Base-by-base conservation (phyloP, 2,329 filamentous ascomycete species). In the Parascedosporium putredinis region DNA sequence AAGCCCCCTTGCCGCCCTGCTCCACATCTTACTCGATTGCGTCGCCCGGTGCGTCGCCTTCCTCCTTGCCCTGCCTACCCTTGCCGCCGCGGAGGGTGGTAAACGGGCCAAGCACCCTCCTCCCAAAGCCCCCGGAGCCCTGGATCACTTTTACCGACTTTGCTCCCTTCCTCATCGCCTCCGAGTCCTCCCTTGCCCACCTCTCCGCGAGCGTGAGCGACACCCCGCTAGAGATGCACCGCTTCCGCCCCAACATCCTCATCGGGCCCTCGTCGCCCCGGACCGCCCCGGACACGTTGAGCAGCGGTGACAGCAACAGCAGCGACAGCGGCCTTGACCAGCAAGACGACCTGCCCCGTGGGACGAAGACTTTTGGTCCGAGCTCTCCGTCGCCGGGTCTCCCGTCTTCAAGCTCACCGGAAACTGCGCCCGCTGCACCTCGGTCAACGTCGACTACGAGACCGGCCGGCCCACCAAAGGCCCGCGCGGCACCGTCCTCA, bases 201-300 rank as follows among this genome's bases (percentile, higher is more conserved):
- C 76, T 94, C 44, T 79, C 76, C 29, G 61, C 62, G 5, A 73
- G 81, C 3, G 64, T 88, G 5, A n/a, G 12, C 1, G 48, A 34
- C 14, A 29, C 29, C 8, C 36, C 47, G 12, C 18, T 85, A 67
- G 80, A 83, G 49, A 78, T 85, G 60, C 75, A 74, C 34, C 84
- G 84, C 57, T 86, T 88, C 62, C 77, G 86, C 31, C 83, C 84
- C 1, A 89, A 88, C 60, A 76, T 89, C 44, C 79, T 89, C 1
- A 25, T 49, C 18, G 31, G 47, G 16, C 27, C 40, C 29, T 53
- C 9, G 45, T 42, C 43, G 49, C 24, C n/a, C n/a, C n/a, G n/a
- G n/a, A n/a, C n/a, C n/a, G n/a, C n/a, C n/a, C n/a, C n/a, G n/a
- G n/a, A n/a, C n/a, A n/a, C n/a, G n/a, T n/a, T n/a, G n/a, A n/a